A percentile compares a stretch with the other conserved stretches of the same genome.
These are phyloP conservation scores for Colletotrichum sp. DNA, from an alignment of 2,329 filamentous ascomycete genomes.

Conservation along the genomic window DNA sequence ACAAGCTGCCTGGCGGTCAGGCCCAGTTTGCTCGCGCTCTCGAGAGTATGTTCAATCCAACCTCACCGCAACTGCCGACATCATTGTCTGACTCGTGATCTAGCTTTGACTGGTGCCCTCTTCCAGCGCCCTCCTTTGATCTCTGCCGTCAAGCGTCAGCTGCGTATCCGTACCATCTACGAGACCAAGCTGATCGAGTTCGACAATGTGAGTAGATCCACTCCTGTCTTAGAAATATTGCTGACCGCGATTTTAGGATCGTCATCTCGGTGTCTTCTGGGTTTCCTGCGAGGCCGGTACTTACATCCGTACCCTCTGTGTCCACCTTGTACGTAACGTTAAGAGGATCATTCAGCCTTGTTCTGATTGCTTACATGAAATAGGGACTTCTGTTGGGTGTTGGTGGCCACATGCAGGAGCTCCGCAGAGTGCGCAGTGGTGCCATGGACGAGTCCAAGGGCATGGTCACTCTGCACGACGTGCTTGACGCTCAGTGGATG, in stretches of 20 bases:
- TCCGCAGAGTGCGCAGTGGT: constrained; percentile 90
- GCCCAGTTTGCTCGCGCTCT: constrained; percentile 91
- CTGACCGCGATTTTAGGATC: constrained; percentile 54
- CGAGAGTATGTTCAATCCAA: constrained; percentile 59
- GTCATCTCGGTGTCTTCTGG: constrained; percentile 98
- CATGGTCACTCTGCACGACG: constrained; percentile 92
- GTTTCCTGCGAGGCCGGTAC: constrained; percentile 98
- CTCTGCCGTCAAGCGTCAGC: constrained; percentile 97
- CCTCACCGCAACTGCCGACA: neutral
- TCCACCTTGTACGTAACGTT: constrained; percentile 65
- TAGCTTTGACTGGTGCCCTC: constrained; percentile 84
- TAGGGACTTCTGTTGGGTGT: constrained; percentile 74
- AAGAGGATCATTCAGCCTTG: constrained; percentile 44
- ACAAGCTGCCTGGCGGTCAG: constrained; percentile 92
- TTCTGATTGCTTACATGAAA: constrained; percentile 1
- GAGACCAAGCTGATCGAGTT: constrained; percentile 97
- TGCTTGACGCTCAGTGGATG: constrained; percentile 94
- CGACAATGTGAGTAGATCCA: constrained; percentile 67
- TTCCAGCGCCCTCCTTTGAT: constrained; percentile 98
- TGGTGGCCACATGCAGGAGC: constrained; percentile 97
- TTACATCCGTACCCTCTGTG: constrained; percentile 97
- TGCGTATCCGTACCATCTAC: constrained; percentile 97
- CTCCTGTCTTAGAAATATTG: neutral
- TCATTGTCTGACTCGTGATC: constrained; percentile 5
- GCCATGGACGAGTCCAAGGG: constrained; percentile 92